Evolutionary conservation across 1,284 basidiomycete genomes (phyloP).

Genomic region (Sporisorium sorghi): DNA sequence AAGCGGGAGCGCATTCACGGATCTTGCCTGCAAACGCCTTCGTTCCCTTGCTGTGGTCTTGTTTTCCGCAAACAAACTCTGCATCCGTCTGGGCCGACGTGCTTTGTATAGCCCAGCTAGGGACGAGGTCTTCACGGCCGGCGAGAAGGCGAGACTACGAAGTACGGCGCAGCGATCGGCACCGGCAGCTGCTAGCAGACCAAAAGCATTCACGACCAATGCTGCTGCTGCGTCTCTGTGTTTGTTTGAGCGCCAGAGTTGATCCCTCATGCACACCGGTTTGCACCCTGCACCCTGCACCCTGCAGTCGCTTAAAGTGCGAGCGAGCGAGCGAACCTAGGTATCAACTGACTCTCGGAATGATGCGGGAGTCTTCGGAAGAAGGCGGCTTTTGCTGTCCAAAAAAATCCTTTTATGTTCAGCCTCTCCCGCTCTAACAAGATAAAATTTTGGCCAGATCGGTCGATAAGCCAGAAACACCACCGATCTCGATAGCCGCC

Average conservation of each 20-base stretch:
- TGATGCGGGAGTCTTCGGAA: slow-evolving; percentile 23
- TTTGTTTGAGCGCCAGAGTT: not conserved
- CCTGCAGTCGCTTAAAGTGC: not conserved
- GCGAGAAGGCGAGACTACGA: not conserved
- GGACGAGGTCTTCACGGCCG: too few relatives aligned
- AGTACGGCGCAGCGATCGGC: slow-evolving; percentile 15
- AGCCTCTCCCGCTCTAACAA: slow-evolving; percentile 14
- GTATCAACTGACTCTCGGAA: slow-evolving; percentile 7
- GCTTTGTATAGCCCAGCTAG: too few relatives aligned
- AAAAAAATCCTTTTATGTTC: not conserved
- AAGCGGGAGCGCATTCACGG: slow-evolving; percentile 28
- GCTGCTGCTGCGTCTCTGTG: not conserved
- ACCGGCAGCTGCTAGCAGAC: slow-evolving; percentile 7
- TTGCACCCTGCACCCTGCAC: slow-evolving; percentile 18
- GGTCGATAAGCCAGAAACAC: not conserved
- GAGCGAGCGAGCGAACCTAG: not conserved
- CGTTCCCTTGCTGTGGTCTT: too few relatives aligned
- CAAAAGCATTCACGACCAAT: not conserved
- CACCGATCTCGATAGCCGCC: slow-evolving; percentile 2
- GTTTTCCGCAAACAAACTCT: too few relatives aligned
- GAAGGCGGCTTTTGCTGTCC: slow-evolving; percentile 28
- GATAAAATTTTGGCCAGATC: not conserved
- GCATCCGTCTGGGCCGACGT: not conserved
- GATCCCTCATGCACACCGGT: not conserved
- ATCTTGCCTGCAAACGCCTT: not conserved